Percentiles rank a stretch among this genome's conserved stretches.
Conservation (phyloP, 2,329 filamentous ascomycete genomes). For the Fusarium solani-melongenae region DNA sequence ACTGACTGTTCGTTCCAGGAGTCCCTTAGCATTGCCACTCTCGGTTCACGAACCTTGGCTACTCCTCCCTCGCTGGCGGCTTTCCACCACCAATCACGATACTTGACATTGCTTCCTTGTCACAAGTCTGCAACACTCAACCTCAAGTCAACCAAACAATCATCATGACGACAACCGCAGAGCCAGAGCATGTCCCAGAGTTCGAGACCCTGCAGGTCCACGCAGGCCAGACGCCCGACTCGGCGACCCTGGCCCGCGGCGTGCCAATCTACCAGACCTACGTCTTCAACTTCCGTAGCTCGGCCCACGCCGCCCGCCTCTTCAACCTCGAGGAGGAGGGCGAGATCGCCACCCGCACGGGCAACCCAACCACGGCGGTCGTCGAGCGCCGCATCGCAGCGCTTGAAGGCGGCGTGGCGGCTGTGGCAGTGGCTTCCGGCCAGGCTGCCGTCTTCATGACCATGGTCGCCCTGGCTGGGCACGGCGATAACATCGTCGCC, state of each 20-base stretch:
- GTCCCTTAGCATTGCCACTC: not conserved
- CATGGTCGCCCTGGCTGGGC: conserved; percentile 80
- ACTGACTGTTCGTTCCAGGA: not conserved
- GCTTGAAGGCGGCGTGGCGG: conserved; percentile 88
- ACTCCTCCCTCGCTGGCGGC: not conserved
- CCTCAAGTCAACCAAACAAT: not conserved
- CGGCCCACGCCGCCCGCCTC: conserved; percentile 89
- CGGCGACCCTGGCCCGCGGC: conserved; percentile 83
- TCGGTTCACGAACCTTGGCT: not conserved
- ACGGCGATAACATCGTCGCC: conserved; percentile 90
- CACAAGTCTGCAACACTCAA: not conserved
- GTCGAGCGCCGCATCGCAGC: conserved; percentile 73
- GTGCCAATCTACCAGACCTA: conserved; percentile 79
- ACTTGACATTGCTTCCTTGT: not conserved
- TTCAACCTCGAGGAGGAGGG: conserved; percentile 96
- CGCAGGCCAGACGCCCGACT: conserved; percentile 80
- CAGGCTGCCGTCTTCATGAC: conserved; percentile 93
- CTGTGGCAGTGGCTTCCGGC: conserved; percentile 84
- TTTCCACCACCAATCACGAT: not conserved
- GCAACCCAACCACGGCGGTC: conserved; percentile 93
- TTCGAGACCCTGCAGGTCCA: conserved; percentile 89
- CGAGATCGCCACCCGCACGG: conserved; percentile 96
- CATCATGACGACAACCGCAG: not conserved
- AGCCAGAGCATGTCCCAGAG: conserved; percentile 47
- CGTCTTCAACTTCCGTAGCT: conserved; percentile 95